A percentile compares a stretch with the other conserved stretches of the same genome.
Conservation (phyloP, 371 early-diverging fungal genomes). For the Catenaria anguillulae region DNA sequence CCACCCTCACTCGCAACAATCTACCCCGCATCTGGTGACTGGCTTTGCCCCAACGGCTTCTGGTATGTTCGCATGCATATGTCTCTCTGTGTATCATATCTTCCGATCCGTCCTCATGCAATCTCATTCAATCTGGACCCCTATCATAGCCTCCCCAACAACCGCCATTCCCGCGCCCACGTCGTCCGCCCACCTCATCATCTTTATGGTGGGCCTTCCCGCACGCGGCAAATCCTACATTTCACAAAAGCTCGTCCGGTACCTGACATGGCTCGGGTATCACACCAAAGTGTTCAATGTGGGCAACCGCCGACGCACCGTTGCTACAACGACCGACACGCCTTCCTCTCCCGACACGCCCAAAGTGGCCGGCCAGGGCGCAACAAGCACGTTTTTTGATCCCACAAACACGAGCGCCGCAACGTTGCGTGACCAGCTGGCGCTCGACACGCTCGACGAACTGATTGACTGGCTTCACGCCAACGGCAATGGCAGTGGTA, state of each 20-base stretch:
- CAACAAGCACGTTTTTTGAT: conserved; percentile 46
- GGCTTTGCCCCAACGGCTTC: too few relatives aligned
- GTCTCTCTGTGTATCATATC: too few relatives aligned
- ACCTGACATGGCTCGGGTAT: conserved; percentile 51
- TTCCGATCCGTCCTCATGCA: too few relatives aligned
- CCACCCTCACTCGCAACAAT: too few relatives aligned
- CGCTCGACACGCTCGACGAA: conserved; percentile 65
- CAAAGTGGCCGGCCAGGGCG: background rate
- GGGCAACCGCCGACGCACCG: conserved; percentile 57
- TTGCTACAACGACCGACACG: conserved; percentile 14
- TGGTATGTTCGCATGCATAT: too few relatives aligned
- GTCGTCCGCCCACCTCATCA: conserved; percentile 1
- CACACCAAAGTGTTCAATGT: conserved; percentile 68
- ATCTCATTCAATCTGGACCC: too few relatives aligned
- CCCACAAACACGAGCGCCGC: conserved; percentile 53
- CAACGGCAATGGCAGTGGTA: too few relatives aligned
- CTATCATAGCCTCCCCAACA: too few relatives aligned
- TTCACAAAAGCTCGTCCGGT: conserved; percentile 67
- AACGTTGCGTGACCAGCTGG: conserved; percentile 51
- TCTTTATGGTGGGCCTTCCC: conserved; percentile 58
- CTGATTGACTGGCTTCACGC: conserved; percentile 54
- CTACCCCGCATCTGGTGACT: too few relatives aligned
- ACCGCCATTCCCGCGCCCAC: background rate
- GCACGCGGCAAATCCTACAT: conserved; percentile 81
- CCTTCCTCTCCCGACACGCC: conserved; percentile 7